phyloP scores from a whole-genome alignment of 768 basidiomycete species.

The Leccinum disarticulatum region DNA sequence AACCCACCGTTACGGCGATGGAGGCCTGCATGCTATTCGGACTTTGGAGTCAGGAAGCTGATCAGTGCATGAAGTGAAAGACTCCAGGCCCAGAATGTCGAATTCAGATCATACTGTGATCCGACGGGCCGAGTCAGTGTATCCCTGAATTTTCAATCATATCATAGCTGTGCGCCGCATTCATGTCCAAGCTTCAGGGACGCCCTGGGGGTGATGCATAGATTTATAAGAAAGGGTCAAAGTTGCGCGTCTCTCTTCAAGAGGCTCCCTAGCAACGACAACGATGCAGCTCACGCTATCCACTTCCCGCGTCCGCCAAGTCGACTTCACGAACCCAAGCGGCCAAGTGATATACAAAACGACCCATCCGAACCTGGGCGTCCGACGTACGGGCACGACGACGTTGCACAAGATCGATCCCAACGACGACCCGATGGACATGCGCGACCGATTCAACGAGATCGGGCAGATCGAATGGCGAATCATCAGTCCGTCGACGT shows the following conservation, averaged over 20 bases:
- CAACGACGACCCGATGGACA: conserved; percentile 16
- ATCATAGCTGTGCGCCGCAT: not conserved
- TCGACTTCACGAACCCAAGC: conserved; percentile 19
- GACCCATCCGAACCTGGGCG: conserved; percentile 9
- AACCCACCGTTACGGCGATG: no score
- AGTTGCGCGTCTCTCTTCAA: not conserved
- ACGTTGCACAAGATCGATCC: conserved; percentile 22
- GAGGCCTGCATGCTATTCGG: no score
- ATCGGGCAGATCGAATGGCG: conserved; percentile 37
- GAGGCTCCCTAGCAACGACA: not conserved
- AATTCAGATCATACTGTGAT: no score
- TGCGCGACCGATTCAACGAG: conserved; percentile 28
- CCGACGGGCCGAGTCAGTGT: no score
- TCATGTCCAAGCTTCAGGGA: not conserved
- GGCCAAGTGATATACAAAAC: conserved; percentile 30
- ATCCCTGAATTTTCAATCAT: not conserved
- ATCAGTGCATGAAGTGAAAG: no score
- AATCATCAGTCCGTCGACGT: conserved; percentile 22
- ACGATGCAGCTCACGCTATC: conserved; percentile 25
- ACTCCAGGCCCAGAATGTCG: no score
- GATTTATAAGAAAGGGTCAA: not conserved
- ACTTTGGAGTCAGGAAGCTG: no score
- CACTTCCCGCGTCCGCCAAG: conserved; percentile 16
- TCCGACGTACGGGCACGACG: conserved; percentile 11
- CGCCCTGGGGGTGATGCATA: not conserved